A percentile compares a stretch with the other conserved stretches of the same genome.
Evolutionary conservation across 2,329 filamentous ascomycete genomes (phyloP).

Genomic region (Cladosporium velox): DNA sequence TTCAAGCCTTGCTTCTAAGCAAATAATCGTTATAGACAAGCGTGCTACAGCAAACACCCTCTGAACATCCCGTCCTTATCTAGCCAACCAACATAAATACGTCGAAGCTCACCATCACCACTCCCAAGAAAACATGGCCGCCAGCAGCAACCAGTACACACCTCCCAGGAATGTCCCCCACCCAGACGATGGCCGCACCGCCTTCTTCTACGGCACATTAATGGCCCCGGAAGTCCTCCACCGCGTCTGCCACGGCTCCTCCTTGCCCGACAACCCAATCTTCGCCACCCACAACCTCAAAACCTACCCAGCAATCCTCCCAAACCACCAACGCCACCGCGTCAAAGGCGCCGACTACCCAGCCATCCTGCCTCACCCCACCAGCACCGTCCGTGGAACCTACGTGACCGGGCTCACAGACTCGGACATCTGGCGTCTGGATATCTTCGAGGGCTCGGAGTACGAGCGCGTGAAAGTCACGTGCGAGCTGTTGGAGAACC

Average conservation of each 20-base stretch:
- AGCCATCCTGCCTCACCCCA: slow-evolving; percentile 60
- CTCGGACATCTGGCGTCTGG: slow-evolving; percentile 72
- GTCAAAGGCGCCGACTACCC: slow-evolving; percentile 77
- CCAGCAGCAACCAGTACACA: not conserved
- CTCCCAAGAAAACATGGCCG: not conserved
- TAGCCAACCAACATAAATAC: not conserved
- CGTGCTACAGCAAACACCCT: not conserved
- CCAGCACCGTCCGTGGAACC: slow-evolving; percentile 67
- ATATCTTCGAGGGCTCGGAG: slow-evolving; percentile 78
- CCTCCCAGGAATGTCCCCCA: not conserved
- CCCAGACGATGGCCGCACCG: slow-evolving; percentile 42
- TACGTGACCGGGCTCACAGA: slow-evolving; percentile 77
- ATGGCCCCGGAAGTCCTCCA: slow-evolving; percentile 89
- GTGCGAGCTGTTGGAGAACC: slow-evolving; percentile 20
- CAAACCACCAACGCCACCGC: slow-evolving; percentile 69
- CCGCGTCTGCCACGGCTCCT: slow-evolving; percentile 72
- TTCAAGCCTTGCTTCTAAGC: not conserved
- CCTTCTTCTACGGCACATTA: slow-evolving; percentile 68
- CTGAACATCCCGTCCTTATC: not conserved
- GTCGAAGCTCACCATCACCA: not conserved
- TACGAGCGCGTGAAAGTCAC: slow-evolving; percentile 60
- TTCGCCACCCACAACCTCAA: slow-evolving; percentile 54
- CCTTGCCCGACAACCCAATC: slow-evolving; percentile 54
- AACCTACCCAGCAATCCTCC: slow-evolving; percentile 74
- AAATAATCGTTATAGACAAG: not conserved